A percentile compares a stretch with the other conserved stretches of the same genome.
phyloP scores from a whole-genome alignment of 352 stramenopile genomes.

The Phytophthora tentaculata region DNA sequence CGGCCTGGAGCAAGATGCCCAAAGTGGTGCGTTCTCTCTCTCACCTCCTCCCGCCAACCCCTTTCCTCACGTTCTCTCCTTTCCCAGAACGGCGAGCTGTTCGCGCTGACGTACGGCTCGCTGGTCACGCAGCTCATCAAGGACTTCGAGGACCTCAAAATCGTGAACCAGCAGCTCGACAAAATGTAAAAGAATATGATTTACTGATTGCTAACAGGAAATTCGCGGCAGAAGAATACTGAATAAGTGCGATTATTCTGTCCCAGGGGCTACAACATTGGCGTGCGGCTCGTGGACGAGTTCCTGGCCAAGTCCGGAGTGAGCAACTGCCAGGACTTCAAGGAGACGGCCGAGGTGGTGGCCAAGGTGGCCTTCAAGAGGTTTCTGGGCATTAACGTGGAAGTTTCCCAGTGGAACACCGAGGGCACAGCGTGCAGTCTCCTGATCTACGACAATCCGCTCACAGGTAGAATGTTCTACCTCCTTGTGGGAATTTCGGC shows the following conservation, averaged over 20 bases:
- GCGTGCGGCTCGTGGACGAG: conserved; percentile 97
- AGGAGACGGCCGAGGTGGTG: conserved; percentile 95
- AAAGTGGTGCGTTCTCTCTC: conserved; percentile 80
- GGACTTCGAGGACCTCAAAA: conserved; percentile 95
- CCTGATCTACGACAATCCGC: conserved; percentile 96
- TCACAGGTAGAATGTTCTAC: conserved; percentile 60
- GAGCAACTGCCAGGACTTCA: conserved; percentile 86
- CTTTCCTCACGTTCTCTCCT: neutral
- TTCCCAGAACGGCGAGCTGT: conserved; percentile 95
- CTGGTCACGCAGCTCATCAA: conserved; percentile 96
- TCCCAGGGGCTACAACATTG: conserved; percentile 95
- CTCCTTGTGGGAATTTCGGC: neutral
- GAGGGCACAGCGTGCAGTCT: conserved; percentile 92
- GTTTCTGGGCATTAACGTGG: conserved; percentile 96
- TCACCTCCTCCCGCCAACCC: neutral
- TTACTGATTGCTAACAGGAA: too few relatives aligned
- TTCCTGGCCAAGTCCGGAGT: conserved; percentile 96
- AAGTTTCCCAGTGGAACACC: conserved; percentile 91
- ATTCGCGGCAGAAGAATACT: neutral
- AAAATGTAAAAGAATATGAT: conserved; percentile 93
- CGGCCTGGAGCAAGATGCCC: conserved; percentile 93
- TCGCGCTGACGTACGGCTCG: conserved; percentile 97
- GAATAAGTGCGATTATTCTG: conserved; percentile 7
- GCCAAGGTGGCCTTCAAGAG: conserved; percentile 98
- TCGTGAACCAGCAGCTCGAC: conserved; percentile 97